Evolutionary conservation across 2,329 filamentous ascomycete species (phyloP).

Genomic region (Madurella mycetomatis): DNA sequence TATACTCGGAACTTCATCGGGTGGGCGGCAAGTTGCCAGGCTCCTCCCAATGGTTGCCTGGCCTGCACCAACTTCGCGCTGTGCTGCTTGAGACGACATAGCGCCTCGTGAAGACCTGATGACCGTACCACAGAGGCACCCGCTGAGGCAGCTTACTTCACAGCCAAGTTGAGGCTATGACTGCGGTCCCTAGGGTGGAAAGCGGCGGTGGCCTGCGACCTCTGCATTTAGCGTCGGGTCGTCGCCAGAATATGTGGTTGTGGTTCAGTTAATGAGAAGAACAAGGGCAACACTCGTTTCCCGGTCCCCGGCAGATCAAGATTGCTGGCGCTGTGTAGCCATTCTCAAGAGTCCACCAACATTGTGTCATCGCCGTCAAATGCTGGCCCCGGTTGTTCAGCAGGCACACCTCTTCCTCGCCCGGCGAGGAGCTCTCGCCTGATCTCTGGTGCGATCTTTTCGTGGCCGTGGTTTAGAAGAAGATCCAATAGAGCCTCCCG

Average conservation of each 20-base stretch:
- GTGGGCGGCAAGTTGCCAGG: too few species aligned
- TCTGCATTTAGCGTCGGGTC: too few species aligned
- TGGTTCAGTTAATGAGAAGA: background rate
- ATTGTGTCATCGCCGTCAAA: conserved; percentile 87
- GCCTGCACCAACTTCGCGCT: too few species aligned
- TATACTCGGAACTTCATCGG: too few species aligned
- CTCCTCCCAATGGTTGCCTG: too few species aligned
- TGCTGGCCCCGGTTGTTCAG: conserved; percentile 52
- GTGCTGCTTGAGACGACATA: too few species aligned
- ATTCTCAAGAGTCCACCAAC: conserved; percentile 55
- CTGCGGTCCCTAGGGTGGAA: too few species aligned
- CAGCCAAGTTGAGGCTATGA: too few species aligned
- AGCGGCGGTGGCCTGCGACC: too few species aligned
- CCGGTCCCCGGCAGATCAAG: background rate
- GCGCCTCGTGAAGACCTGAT: too few species aligned
- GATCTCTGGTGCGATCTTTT: conserved; percentile 85
- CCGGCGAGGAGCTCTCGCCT: conserved; percentile 84
- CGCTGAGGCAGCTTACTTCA: too few species aligned
- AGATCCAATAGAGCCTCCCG: conserved; percentile 85
- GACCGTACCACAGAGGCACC: too few species aligned
- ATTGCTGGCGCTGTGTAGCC: background rate
- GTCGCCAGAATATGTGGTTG: background rate
- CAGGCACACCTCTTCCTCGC: conserved; percentile 71
- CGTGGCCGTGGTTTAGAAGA: conserved; percentile 77
- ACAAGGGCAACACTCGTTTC: background rate